phyloP scores from a whole-genome alignment of 1,284 basidiomycete genomes.

The Macrocystidia cucumis region DNA sequence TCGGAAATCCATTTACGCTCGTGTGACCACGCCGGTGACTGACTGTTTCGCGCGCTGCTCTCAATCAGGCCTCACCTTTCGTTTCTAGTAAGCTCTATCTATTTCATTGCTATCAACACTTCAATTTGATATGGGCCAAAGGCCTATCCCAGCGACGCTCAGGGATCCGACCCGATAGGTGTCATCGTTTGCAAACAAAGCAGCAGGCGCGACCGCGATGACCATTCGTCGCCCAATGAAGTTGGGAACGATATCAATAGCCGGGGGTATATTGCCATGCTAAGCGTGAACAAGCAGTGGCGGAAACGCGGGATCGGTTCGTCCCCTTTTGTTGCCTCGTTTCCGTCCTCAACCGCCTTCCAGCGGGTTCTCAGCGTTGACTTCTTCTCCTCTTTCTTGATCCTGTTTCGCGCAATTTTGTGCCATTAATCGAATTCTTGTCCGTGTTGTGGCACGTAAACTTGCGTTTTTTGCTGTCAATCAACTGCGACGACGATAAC shows the following conservation, averaged over 20 bases:
- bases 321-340: constrained; percentile 27
- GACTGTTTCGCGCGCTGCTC: constrained; percentile 10
- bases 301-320: constrained; percentile 87
- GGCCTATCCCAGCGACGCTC: constrained; percentile 52
- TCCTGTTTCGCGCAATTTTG: constrained; percentile 24
- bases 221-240: no score
- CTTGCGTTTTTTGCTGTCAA: no score
- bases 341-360: constrained; percentile 30
- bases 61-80: constrained; percentile 82
- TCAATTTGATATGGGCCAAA: constrained; percentile 15
- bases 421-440: constrained; percentile 14
- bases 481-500: no score
- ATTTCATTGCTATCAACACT: constrained; percentile 5
- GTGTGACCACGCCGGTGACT: constrained; percentile 9
- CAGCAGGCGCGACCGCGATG: no score
- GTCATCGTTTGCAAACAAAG: constrained; percentile 97
- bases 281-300: constrained; percentile 78
- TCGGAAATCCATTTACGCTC: no score
- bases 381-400: no score
- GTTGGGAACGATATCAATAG: constrained; percentile 72
- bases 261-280: constrained; percentile 97
- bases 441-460: no score
- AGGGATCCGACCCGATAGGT: constrained; percentile 63
- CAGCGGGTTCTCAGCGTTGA: no score
- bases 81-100: constrained; percentile 61